Base-by-base conservation (phyloP, 441 rosid genomes). In the Breynia disticha region DNA sequence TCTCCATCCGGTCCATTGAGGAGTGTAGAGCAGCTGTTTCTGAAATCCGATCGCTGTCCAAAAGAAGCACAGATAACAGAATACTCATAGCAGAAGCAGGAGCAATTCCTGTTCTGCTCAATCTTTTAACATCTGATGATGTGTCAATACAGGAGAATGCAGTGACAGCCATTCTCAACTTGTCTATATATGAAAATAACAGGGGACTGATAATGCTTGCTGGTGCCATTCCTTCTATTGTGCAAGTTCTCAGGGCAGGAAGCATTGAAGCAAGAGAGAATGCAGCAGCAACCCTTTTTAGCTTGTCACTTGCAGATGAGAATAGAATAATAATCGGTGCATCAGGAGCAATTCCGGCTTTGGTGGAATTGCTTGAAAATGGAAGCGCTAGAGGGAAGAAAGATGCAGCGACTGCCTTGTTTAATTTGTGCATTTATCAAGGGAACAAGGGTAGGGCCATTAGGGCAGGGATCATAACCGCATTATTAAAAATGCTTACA, bases 271-370 rank as follows among this genome's bases (percentile, higher is more conserved):
- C 94, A 18, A 79, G 82, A 70, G 95, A 90, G 66, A 90, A 86
- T 46, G 93, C 95, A 0, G 97, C 97, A 18, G 97, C 97, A 1
- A 82, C 97, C 24, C 79, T 89, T 43, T 89, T 89, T 61, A 86
- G 93, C 67, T 71, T 89, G 65, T 86, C 97, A 11, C 84, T 84
- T 12, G 82, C 81, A 17, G 95, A 82, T 53, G 94, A 89, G 77
- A 89, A 84, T 80, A 89, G 86, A 59, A 89, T 86, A 61, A 82
- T 84, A 57, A 89, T 89, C 2, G 97, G 95, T n/a, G 83, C 95
- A 35, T 84, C 95, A 0, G 97, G 97, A 45, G 97, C 97, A 0
- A 84, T 89, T 58, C 82, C 85, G 12, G 90, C 88, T 16, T 59
- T 89, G 63, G 87, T 89, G 15, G 76, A 80, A 21, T 72, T 89